Conservation (phyloP, 1,139 yeast species). For the Yamadazyma pseudoaaseri region DNA sequence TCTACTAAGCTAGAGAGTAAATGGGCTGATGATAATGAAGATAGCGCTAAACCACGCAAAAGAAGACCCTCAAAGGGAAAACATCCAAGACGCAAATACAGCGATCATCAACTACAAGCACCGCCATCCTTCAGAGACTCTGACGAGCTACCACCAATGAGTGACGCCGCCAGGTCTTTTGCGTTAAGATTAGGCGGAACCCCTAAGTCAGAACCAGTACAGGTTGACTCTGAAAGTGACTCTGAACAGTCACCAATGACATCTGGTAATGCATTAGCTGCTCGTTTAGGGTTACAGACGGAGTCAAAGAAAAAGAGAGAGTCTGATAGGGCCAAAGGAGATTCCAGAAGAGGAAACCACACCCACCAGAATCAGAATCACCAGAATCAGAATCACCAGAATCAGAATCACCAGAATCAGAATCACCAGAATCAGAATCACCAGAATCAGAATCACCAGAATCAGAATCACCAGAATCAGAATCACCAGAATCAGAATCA, state of each 20-base stretch:
- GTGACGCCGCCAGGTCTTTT: conserved; percentile 26
- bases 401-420: too few species aligned
- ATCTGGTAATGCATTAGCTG: conserved; percentile 4
- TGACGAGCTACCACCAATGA: conserved; percentile 21
- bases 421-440: too few species aligned
- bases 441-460: too few species aligned
- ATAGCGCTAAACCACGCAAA: neutral
- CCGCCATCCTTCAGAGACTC: conserved; percentile 12
- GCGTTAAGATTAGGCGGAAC: conserved; percentile 24
- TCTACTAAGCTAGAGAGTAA: conserved; percentile 20
- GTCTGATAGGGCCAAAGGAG: neutral
- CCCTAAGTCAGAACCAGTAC: neutral
- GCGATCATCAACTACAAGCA: conserved; percentile 5
- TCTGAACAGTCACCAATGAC: conserved; percentile 5
- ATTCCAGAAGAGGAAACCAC: neutral
- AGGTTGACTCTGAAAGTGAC: conserved; percentile 2
- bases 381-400: too few species aligned
- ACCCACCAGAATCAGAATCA: too few species aligned
- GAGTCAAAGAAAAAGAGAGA: too few species aligned
- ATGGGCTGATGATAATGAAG: conserved; percentile 25
- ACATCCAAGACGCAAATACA: conserved; percentile 1
- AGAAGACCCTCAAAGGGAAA: conserved; percentile 1
- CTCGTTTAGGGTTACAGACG: conserved; percentile 6
- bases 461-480: too few species aligned
- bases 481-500: too few species aligned